Percentiles rank a stretch among this genome's conserved stretches.
Conservation (phyloP, 2,329 filamentous ascomycete species). For the Fusarium solani-melongenae region DNA sequence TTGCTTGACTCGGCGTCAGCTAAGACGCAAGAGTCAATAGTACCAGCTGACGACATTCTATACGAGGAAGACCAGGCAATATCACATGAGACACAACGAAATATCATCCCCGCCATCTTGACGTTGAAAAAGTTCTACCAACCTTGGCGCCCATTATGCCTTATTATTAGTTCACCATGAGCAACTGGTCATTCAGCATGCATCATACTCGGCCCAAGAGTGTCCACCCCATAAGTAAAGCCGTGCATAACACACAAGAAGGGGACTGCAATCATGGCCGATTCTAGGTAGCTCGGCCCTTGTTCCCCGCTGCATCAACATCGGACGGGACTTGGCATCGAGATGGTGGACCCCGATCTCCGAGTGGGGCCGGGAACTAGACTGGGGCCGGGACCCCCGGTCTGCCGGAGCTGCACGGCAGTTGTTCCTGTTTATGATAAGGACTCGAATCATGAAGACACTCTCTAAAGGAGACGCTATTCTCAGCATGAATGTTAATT, state of each 20-base stretch:
- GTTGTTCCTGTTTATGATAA: neutral
- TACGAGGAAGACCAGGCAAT: conserved; percentile 4
- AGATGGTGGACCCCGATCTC: neutral
- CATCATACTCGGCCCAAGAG: neutral
- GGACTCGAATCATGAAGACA: neutral
- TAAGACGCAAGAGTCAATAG: neutral
- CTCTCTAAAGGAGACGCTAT: neutral
- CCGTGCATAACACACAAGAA: neutral
- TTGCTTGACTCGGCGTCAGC: neutral
- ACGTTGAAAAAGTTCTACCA: neutral
- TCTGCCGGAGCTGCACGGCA: neutral
- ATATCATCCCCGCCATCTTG: neutral
- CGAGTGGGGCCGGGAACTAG: neutral
- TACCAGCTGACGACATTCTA: conserved; percentile 5
- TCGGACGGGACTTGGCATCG: neutral
- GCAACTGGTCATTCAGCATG: neutral
- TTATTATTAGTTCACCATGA: neutral
- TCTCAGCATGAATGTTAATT: neutral
- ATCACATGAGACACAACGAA: neutral
- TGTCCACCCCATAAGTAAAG: neutral
- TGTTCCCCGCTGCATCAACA: neutral
- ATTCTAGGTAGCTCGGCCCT: neutral
- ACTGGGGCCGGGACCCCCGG: neutral
- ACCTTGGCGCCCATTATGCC: neutral
- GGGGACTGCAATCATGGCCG: neutral